Base-by-base conservation (phyloP, 768 basidiomycete species). In the Tricholoma bakamatsutake region DNA sequence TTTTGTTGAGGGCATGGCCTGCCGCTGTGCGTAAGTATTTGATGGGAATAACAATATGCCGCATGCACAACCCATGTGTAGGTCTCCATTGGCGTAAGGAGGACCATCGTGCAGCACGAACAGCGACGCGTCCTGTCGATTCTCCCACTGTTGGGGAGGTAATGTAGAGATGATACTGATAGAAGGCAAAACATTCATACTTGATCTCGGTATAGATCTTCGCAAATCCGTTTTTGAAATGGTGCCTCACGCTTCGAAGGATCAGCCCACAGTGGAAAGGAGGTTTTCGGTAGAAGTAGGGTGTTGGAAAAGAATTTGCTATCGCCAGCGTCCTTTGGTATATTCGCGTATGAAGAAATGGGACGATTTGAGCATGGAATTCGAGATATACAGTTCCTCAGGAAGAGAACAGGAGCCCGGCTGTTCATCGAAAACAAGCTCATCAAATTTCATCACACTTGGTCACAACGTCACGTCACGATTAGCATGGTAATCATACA, bases 1-100 rank as follows among this genome's bases (percentile, higher is more conserved):
- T 88, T 67, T 98, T 97, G 73, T 98, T 99, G 59, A 98, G 69
- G 0, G 95, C 94, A 67, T 99, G 96, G 6, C 96, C 95, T 97
- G 37, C 57, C n/a, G 46, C 15, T 15, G 15, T 31, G 39, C 33
- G 15, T 48, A 37, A 33, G 45, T 15, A 60, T 18, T n/a, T 28
- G 27, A 17, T 37, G 12, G 5, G 28, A 7, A 31, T 8, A 30
- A 48, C 4, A 3, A 48, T 9, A 31, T 3, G 46, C 10, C 7
- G n/a, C 7, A 17, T 15, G 53, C 60, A 73, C 57, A 60, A 96
- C 95, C 96, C 77, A 95, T 94, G 67, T 99, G 96, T 40, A 99
- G 73, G 67, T 91, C 82, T 0, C 97, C 97, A 66, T 99, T 99
- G 1, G 96, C 96, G 65, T 98, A 98, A 0, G 97, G 97, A 31